Percentiles rank a stretch among this genome's conserved stretches.
phyloP scores from a whole-genome alignment of 805 yeast genomes.

The Candida saitoana region DNA sequence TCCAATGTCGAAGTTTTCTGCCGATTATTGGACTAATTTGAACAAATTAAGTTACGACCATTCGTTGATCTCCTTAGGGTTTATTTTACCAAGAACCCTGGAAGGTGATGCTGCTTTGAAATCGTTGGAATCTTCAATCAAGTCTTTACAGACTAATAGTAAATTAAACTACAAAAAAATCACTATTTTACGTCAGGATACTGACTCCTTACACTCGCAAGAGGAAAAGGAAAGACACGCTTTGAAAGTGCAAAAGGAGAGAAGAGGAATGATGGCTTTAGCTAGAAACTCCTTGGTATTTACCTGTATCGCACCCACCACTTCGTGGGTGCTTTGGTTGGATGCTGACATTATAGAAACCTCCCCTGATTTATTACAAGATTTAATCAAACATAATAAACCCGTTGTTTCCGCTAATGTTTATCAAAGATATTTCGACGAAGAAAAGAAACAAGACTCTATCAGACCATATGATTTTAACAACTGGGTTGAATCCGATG shows the following conservation, averaged over 20 bases:
- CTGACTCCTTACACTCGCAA: constrained; percentile 70
- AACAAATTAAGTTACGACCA: constrained; percentile 76
- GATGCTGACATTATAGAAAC: constrained; percentile 94
- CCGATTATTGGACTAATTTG: constrained; percentile 84
- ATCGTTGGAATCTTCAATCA: constrained; percentile 70
- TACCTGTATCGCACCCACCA: constrained; percentile 82
- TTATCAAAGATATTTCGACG: constrained; percentile 73
- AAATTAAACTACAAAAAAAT: constrained; percentile 73
- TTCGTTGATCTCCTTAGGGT: constrained; percentile 80
- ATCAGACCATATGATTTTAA: constrained; percentile 92
- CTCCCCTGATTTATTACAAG: constrained; percentile 79
- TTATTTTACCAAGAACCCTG: constrained; percentile 77
- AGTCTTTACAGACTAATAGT: constrained; percentile 56
- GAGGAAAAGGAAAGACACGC: constrained; percentile 90
- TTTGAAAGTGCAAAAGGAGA: constrained; percentile 74
- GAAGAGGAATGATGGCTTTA: constrained; percentile 87
- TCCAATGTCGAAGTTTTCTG: constrained; percentile 84
- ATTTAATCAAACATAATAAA: constrained; percentile 77
- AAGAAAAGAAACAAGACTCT: constrained; percentile 47
- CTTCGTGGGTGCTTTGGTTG: constrained; percentile 95
- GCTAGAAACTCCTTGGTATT: constrained; percentile 90
- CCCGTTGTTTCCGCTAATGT: constrained; percentile 91
- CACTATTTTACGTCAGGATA: constrained; percentile 87
- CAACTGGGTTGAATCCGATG: constrained; percentile 88
- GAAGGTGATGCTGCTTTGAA: constrained; percentile 81